These are phyloP conservation scores for Schizophyllum commune DNA, from an alignment of 1,284 basidiomycete species.

Conservation along the genomic window DNA sequence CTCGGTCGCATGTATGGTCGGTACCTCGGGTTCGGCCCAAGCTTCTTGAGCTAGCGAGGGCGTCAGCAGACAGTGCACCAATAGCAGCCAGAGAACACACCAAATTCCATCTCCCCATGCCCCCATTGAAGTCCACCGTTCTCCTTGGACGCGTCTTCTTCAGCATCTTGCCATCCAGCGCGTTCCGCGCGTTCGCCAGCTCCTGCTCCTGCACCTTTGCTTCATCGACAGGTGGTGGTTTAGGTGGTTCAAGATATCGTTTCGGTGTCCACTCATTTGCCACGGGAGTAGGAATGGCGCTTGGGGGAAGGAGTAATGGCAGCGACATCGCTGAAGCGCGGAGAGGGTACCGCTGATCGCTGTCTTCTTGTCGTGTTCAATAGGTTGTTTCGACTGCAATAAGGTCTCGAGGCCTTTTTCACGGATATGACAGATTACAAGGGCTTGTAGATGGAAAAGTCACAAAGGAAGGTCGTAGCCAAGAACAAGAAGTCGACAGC, in stretches of 20 bases:
- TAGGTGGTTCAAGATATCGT: conserved; percentile 39
- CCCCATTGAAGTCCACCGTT: conserved; percentile 92
- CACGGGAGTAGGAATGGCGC: conserved; percentile 24
- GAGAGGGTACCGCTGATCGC: background rate
- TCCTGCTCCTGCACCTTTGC: conserved; percentile 70
- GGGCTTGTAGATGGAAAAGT: no score
- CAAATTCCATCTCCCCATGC: conserved; percentile 75
- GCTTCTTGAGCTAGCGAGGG: conserved; percentile 53
- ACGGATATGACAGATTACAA: no score
- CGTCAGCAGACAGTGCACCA: background rate
- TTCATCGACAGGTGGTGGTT: conserved; percentile 74
- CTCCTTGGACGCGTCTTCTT: conserved; percentile 89
- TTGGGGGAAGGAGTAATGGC: conserved; percentile 36
- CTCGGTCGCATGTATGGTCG: conserved; percentile 73
- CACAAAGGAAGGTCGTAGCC: no score
- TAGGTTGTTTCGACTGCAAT: background rate
- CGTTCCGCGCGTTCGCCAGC: conserved; percentile 59
- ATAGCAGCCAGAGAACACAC: conserved; percentile 39
- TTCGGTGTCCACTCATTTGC: conserved; percentile 46
- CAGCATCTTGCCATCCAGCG: conserved; percentile 66
- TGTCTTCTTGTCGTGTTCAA: background rate
- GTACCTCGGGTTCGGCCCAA: conserved; percentile 66
- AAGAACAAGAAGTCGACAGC: no score
- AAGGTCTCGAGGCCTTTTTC: background rate
- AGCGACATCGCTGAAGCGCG: conserved; percentile 10